Evolutionary conservation across 2,329 filamentous ascomycete species (phyloP).

Genomic region (Aspergillus ochraceoroseus): DNA sequence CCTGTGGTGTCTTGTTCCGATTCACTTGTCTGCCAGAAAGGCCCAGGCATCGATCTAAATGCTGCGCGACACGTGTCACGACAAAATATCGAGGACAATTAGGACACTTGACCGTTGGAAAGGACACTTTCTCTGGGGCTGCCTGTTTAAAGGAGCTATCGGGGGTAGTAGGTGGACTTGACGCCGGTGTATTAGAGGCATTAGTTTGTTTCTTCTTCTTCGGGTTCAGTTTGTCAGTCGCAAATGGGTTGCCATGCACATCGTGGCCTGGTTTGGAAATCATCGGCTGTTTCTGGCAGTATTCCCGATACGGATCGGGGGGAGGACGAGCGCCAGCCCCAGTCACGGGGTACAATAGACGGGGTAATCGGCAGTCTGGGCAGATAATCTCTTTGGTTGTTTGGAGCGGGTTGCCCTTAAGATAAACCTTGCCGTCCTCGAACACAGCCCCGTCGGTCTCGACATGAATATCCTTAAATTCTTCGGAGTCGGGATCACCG

Average conservation of each 20-base stretch:
- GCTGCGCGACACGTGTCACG: constrained; percentile 57
- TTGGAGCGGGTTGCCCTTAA: constrained; percentile 56
- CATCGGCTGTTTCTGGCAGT: constrained; percentile 58
- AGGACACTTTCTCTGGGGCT: constrained; percentile 30
- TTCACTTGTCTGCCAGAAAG: constrained; percentile 51
- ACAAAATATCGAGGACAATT: constrained; percentile 58
- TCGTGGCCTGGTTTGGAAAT: constrained; percentile 56
- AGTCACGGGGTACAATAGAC: constrained; percentile 54
- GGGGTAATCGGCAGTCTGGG: constrained; percentile 56
- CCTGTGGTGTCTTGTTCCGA: constrained; percentile 43
- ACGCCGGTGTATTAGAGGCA: constrained; percentile 34
- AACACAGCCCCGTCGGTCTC: constrained; percentile 51
- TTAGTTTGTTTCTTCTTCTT: constrained; percentile 40
- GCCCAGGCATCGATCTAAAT: constrained; percentile 58
- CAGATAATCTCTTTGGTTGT: constrained; percentile 57
- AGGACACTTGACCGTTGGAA: constrained; percentile 51
- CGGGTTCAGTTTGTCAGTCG: constrained; percentile 45
- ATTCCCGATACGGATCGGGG: constrained; percentile 51
- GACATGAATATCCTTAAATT: constrained; percentile 36
- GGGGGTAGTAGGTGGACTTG: constrained; percentile 34
- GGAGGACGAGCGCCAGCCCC: constrained; percentile 47
- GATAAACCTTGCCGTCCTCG: constrained; percentile 50
- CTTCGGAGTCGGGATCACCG: constrained; percentile 34
- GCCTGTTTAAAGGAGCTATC: constrained; percentile 32
- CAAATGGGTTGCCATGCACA: constrained; percentile 54